These are phyloP conservation scores for Umbelopsis sp. DNA, from an alignment of 371 early-diverging fungal species.

Conservation along the genomic window DNA sequence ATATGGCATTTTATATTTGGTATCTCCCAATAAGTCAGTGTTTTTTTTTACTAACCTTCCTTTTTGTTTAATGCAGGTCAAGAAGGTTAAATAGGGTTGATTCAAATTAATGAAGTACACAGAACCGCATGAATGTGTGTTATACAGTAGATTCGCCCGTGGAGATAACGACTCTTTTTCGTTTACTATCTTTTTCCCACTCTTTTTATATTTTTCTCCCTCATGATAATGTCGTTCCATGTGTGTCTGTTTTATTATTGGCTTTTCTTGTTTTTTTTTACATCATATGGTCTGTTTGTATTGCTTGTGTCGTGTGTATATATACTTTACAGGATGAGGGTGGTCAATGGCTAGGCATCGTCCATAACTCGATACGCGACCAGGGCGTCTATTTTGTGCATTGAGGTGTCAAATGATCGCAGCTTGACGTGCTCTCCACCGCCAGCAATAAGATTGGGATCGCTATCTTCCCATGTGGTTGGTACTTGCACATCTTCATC, in stretches of 20 bases:
- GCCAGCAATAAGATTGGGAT: slow-evolving; percentile 70
- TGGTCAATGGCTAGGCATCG: neutral
- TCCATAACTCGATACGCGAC: slow-evolving; percentile 74
- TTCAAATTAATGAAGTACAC: slow-evolving; percentile 1
- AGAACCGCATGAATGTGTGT: neutral
- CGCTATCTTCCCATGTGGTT: slow-evolving; percentile 84
- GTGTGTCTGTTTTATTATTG: neutral
- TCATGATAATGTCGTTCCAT: neutral
- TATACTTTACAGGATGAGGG: neutral
- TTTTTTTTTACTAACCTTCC: slow-evolving; percentile 16
- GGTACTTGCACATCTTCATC: slow-evolving; percentile 87
- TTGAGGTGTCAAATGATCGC: slow-evolving; percentile 78
- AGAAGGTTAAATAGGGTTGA: slow-evolving; percentile 32
- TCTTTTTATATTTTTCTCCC: neutral
- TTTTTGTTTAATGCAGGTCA: slow-evolving; percentile 26
- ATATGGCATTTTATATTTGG: neutral
- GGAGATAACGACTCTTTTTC: neutral
- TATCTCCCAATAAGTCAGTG: too few species aligned
- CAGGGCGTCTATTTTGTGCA: slow-evolving; percentile 83
- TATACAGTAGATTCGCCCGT: neutral
- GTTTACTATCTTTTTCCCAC: neutral
- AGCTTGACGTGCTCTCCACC: slow-evolving; percentile 86
- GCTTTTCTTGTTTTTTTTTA: too few species aligned
- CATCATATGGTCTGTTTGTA: too few species aligned
- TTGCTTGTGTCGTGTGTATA: too few species aligned